Evolutionary conservation across 169 alveolate species (phyloP).

Genomic region (Neospora caninum): DNA sequence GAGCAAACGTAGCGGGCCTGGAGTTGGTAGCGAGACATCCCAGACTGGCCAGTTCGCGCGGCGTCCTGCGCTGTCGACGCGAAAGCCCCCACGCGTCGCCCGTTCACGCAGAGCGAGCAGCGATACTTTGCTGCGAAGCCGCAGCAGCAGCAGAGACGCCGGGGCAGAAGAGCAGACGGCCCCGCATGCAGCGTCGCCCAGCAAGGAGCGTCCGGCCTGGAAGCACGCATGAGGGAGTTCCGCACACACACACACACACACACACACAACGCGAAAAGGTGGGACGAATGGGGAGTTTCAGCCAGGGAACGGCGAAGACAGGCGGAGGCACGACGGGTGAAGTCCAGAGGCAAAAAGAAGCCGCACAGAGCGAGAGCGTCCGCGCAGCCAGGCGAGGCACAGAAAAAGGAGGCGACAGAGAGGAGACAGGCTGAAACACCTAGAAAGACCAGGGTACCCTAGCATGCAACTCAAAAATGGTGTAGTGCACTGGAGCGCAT

Average conservation of each 20-base stretch:
- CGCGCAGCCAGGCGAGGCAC: not conserved
- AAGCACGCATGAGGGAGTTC: not conserved
- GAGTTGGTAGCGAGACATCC: not conserved
- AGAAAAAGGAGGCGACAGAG: not conserved
- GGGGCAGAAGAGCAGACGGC: slow-evolving; percentile 23
- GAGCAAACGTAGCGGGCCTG: slow-evolving; percentile 27
- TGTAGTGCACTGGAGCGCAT: too few relatives aligned
- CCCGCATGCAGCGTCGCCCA: slow-evolving; percentile 43
- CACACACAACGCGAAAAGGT: too few relatives aligned
- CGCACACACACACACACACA: not conserved
- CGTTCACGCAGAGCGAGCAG: slow-evolving; percentile 9
- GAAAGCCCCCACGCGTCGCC: not conserved
- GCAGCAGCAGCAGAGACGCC: slow-evolving; percentile 46
- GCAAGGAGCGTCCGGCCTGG: slow-evolving; percentile 16
- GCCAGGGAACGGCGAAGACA: not conserved
- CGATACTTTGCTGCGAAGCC: slow-evolving; percentile 35
- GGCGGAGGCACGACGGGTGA: not conserved
- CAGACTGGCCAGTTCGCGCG: not conserved
- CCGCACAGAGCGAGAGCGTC: not conserved
- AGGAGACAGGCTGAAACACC: not conserved
- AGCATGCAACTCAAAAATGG: not conserved
- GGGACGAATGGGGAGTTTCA: not conserved
- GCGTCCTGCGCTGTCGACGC: not conserved
- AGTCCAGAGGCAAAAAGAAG: not conserved
- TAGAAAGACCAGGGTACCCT: not conserved